A percentile compares a stretch with the other conserved stretches of the same genome.
Conservation (phyloP, 805 yeast genomes). For the Hermanozyma aechmeae region DNA sequence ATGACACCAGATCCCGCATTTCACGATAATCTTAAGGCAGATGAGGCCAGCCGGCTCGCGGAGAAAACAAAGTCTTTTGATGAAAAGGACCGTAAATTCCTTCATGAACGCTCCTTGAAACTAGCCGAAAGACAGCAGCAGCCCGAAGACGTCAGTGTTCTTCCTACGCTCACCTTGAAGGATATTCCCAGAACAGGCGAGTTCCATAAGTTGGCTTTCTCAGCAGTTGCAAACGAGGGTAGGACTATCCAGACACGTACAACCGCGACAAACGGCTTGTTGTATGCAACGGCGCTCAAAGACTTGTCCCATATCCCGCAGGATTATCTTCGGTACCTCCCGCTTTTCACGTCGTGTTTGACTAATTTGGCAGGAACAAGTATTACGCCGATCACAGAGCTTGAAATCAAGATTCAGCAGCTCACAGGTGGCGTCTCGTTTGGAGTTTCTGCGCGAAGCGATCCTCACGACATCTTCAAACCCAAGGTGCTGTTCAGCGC, state of each 20-base stretch:
- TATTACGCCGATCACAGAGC: slow-evolving; percentile 57
- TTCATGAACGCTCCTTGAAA: slow-evolving; percentile 51
- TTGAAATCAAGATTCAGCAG: slow-evolving; percentile 77
- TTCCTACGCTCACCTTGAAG: slow-evolving; percentile 66
- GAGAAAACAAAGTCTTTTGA: slow-evolving; percentile 34
- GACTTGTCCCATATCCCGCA: slow-evolving; percentile 50
- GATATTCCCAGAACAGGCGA: slow-evolving; percentile 64
- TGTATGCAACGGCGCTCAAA: slow-evolving; percentile 65
- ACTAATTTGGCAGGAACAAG: slow-evolving; percentile 80
- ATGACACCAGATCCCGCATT: slow-evolving; percentile 64
- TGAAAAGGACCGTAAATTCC: slow-evolving; percentile 45
- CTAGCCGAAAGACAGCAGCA: slow-evolving; percentile 57
- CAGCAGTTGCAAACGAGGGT: slow-evolving; percentile 20
- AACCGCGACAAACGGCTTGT: slow-evolving; percentile 73
- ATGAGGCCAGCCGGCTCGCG: slow-evolving; percentile 49
- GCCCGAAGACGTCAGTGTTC: slow-evolving; percentile 62
- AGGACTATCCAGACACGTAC: slow-evolving; percentile 35
- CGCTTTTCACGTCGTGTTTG: slow-evolving; percentile 70
- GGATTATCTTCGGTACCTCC: slow-evolving; percentile 58
- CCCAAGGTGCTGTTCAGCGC: slow-evolving; percentile 48
- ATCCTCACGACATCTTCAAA: slow-evolving; percentile 39
- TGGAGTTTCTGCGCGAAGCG: slow-evolving; percentile 45
- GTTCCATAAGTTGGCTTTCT: slow-evolving; percentile 16
- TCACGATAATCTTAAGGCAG: slow-evolving; percentile 38
- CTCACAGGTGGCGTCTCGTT: slow-evolving; percentile 79